Base-by-base conservation (phyloP, 495 filamentous ascomycete species). In the Amniculicola lignicola region DNA sequence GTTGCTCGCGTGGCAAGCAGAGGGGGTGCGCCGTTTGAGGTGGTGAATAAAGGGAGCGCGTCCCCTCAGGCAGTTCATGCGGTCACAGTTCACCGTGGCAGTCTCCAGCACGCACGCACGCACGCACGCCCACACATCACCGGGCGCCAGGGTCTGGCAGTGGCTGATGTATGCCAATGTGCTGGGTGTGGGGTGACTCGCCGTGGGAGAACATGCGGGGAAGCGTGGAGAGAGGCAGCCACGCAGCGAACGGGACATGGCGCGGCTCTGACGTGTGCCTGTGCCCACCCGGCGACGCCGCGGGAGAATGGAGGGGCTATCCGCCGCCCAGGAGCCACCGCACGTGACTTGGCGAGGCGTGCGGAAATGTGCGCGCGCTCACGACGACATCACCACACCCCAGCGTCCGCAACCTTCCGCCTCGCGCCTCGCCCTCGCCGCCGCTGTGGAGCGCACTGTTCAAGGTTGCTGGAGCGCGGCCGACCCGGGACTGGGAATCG, bases 141-240 rank as follows among this genome's bases (percentile, higher is more conserved):
- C n/a, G n/a, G 27, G 21, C 12, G 36, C 40, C 41, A 35, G 36
- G 37, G 18, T 15, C 5, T 23, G 22, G 49, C 15, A n/a, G 36
- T 41, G 36, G 49, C 23, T 47, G 43, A 47, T 14, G 15, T 21
- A 16, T 51, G 47, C n/a, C 47, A 37, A 41, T 45, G 22, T 16
- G 36, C 51, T n/a, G 24, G 39, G 40, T 7, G 23, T 33, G 42
- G 52, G 39, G 52, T 40, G 36, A 54, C 45, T 54, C 39, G 51
- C 38, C 18, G n/a, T n/a, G n/a, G n/a, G 10, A 7, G 43, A 48
- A 55, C 41, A 9, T 28, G 41, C 41, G 41, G 52, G 52, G 52
- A 48, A 55, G 39, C 41, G 15, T 33, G 36, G 52, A 39, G 41
- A n/a, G n/a, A n/a, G 29, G n/a, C 29, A n/a, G 29, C 7, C n/a